Evolutionary conservation across 2,329 filamentous ascomycete genomes (phyloP).

Genomic region (Xylariales sp.): DNA sequence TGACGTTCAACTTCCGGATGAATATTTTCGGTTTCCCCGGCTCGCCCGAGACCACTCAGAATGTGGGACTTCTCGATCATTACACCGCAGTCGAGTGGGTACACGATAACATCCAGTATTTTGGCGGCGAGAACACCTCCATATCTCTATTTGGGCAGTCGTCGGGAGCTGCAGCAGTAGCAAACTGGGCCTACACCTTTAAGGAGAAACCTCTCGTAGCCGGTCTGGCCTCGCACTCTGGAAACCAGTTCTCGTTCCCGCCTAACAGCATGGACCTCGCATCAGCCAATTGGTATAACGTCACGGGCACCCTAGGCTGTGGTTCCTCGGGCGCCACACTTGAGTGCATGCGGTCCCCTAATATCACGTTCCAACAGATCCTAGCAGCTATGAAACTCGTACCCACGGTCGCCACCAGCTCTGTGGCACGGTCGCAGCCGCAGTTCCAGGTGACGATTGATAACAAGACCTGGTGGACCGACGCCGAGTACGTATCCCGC

Average conservation of each 20-base stretch:
- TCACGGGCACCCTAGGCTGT: constrained; percentile 5
- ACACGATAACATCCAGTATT: constrained; percentile 6
- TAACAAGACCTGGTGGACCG: constrained; percentile 4
- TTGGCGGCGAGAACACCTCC: constrained; percentile 17
- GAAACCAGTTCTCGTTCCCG: constrained; percentile 7
- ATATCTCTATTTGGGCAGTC: constrained; percentile 10
- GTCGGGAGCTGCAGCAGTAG: constrained; percentile 6
- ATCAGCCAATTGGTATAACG: constrained; percentile 7
- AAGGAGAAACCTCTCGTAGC: constrained; percentile 3
- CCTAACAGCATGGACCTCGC: constrained; percentile 4
- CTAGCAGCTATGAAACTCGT: constrained; percentile 5
- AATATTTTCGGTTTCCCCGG: constrained; percentile 16
- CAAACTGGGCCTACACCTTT: constrained; percentile 5
- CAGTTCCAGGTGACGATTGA: constrained; percentile 6
- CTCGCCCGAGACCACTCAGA: constrained; percentile 22
- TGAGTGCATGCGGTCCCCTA: constrained; percentile 5
- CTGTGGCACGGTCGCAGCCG: constrained; percentile 4
- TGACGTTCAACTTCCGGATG: constrained; percentile 19
- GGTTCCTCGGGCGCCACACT: constrained; percentile 4
- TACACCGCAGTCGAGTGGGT: constrained; percentile 11
- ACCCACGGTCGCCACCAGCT: neutral
- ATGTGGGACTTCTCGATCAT: constrained; percentile 22
- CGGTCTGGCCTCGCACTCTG: constrained; percentile 5
- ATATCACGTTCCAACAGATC: constrained; percentile 6
- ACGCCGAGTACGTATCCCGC: constrained; percentile 2